phyloP scores from a whole-genome alignment of 805 yeast genomes.

The Brettanomyces custersianus region DNA sequence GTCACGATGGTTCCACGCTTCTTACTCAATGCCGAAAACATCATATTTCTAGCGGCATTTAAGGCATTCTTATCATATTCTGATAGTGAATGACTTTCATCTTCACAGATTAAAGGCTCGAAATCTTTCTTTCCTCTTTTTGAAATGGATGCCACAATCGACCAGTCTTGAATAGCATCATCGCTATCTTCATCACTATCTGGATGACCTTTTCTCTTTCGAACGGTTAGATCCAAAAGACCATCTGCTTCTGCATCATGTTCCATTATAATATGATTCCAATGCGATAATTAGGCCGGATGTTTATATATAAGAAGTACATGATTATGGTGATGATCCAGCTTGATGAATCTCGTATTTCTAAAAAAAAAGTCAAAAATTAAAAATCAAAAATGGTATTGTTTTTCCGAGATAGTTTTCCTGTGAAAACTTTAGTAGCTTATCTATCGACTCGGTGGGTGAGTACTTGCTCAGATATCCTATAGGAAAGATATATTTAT shows the following conservation, averaged over 20 bases:
- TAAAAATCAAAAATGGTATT: too few species aligned
- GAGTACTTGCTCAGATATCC: too few species aligned
- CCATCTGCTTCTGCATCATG: slow-evolving; percentile 6
- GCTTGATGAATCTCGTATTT: too few species aligned
- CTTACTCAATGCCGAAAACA: slow-evolving; percentile 57
- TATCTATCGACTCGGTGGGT: too few species aligned
- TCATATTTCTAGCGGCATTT: slow-evolving; percentile 48
- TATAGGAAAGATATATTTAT: too few species aligned
- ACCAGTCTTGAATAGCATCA: slow-evolving; percentile 49
- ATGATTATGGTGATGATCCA: too few species aligned
- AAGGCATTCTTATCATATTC: slow-evolving; percentile 28
- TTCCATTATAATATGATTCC: slow-evolving; percentile 3
- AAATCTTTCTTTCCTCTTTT: slow-evolving; percentile 80
- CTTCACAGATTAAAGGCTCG: slow-evolving; percentile 39
- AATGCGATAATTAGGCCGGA: neutral
- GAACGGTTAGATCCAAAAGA: neutral
- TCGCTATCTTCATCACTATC: slow-evolving; percentile 9
- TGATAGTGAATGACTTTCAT: slow-evolving; percentile 7
- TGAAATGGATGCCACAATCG: slow-evolving; percentile 33
- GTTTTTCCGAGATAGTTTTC: too few species aligned
- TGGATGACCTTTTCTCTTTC: neutral
- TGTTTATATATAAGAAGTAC: too few species aligned
- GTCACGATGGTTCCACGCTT: slow-evolving; percentile 34
- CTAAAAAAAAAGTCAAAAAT: too few species aligned
- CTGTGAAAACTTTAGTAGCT: too few species aligned